phyloP scores from a whole-genome alignment of 495 filamentous ascomycete species.

The Lentithecium fluviatile region DNA sequence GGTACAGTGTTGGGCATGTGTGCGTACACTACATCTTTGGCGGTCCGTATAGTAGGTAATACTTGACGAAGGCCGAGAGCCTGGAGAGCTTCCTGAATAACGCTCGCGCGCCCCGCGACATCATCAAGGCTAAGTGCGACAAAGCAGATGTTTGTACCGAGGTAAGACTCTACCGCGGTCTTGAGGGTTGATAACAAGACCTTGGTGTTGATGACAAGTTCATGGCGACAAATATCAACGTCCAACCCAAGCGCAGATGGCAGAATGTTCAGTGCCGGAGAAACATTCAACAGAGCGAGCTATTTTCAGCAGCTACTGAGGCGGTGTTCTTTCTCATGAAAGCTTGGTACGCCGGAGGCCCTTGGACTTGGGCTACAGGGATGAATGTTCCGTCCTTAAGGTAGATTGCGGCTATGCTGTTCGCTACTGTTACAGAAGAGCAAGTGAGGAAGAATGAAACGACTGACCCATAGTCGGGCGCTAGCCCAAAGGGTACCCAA shows the following conservation, averaged over 20 bases:
- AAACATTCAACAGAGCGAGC: conserved; percentile 8
- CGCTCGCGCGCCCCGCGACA: not conserved
- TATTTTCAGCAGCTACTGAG: conserved; percentile 4
- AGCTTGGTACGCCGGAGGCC: conserved; percentile 13
- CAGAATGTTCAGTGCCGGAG: conserved; percentile 6
- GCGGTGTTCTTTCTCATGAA: conserved; percentile 19
- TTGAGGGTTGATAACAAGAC: conserved; percentile 8
- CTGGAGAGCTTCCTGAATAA: conserved; percentile 4
- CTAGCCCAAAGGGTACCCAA: conserved; percentile 13
- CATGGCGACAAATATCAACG: conserved; percentile 6
- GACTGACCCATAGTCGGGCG: conserved; percentile 18
- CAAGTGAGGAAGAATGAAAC: not conserved
- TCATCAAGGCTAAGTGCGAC: conserved; percentile 8
- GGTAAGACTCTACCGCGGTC: conserved; percentile 11
- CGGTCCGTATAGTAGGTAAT: not conserved
- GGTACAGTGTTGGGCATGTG: not conserved
- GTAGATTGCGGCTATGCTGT: conserved; percentile 14
- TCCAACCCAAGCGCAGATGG: conserved; percentile 1
- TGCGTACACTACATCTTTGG: not conserved
- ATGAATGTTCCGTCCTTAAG: conserved; percentile 12
- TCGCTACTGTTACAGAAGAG: not conserved
- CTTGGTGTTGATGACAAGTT: conserved; percentile 14
- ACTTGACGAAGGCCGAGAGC: conserved; percentile 17
- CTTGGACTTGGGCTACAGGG: conserved; percentile 15
- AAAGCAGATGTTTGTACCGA: conserved; percentile 22